Evolutionary conservation across 495 filamentous ascomycete species (phyloP), one percentile per base, ranked within the genome.

Genomic region (Trichoderma orchidacearum): DNA sequence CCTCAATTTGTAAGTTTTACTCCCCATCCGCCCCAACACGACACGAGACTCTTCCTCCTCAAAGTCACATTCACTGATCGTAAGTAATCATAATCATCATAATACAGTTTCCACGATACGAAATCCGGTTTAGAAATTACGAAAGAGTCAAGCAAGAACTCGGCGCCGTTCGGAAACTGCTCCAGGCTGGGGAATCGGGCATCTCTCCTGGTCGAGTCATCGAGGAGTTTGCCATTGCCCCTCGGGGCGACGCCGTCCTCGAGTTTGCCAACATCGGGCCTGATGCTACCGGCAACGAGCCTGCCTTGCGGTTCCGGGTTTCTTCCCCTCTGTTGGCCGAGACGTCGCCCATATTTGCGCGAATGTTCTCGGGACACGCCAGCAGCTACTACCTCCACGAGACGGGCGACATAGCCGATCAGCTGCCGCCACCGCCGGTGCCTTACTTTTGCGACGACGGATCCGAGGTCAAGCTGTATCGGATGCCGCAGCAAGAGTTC

Each of bases 401-500:
- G 48, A 48, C 57, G 18, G 56, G 51, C 31, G 62, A 63, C 56
- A 25, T 70, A 27, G 54, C 59, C 25, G 45, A 56, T 29, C 62
- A 69, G 27, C 64, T 73, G 13, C 70, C 70, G 1, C 63, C 63
- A 17, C 60, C 63, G 0, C 64, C 68, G 51, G 38, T 57, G 18
- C 58, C 48, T 17, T 61, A 68, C 34, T 35, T 60, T 17, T 70
- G 63, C 50, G 59, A 56, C 17, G 69, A 71, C 52, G 63, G 66
- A 8, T 64, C 59, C 41, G 61, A 62, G 54, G 65, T 66, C 2
- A 63, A 60, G 54, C 52, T 71, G 17, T 71, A 67, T 35, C 66
- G 64, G 3, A 73, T 75, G 71, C 69, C 70, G 38, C 68, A 73
- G 60, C 57, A 63, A 1, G 70, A 73, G 50, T 58, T 61, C 29